Base-by-base conservation (phyloP, 345 rosid species). In the Melastoma malabathricum region DNA sequence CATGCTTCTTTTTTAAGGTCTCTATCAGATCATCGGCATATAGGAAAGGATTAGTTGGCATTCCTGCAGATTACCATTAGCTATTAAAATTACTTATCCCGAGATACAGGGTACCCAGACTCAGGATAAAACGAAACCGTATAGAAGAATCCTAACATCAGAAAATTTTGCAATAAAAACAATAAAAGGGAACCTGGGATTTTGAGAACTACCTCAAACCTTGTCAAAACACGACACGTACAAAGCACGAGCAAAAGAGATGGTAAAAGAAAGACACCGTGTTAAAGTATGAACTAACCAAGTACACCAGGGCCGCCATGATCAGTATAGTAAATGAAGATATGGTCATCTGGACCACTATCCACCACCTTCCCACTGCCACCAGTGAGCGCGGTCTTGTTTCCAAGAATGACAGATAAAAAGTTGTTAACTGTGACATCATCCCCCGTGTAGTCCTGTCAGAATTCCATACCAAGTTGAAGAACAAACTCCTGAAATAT, bases 261-360 rank as follows among this genome's bases (percentile, higher is more conserved):
- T 31, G 25, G 18, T n/a, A 19, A 46, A 18, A 46, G 29, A 41
- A 50, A 29, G 22, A 23, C 10, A 23, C 15, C 18, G 4, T 27
- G 6, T 15, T 20, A 9, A 53, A 47, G 18, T 27, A 64, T 59
- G 14, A 62, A 78, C 97, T 70, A 51, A 93, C 99, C 97, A 14
- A 93, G 83, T 54, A 85, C 83, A 31, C 95, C 95, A 20, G 99
- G 94, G 65, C 97, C 95, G 5, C 97, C 99, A 65, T 93, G 97
- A 61, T 85, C 97, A 10, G 83, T 57, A 38, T 88, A 88, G 65
- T 68, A 85, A 18, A 88, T 72, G 74, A 93, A 93, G 56, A 93
- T 85, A 68, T 81, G 94, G 70, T 88, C 99, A 64, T 88, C 67
- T 0, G 95, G 94, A 57, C 95, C 89, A 53, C 87, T 93, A 64